These are phyloP conservation scores for Solidago caesia DNA, from an alignment of 129 eudicot species.

Conservation along the genomic window DNA sequence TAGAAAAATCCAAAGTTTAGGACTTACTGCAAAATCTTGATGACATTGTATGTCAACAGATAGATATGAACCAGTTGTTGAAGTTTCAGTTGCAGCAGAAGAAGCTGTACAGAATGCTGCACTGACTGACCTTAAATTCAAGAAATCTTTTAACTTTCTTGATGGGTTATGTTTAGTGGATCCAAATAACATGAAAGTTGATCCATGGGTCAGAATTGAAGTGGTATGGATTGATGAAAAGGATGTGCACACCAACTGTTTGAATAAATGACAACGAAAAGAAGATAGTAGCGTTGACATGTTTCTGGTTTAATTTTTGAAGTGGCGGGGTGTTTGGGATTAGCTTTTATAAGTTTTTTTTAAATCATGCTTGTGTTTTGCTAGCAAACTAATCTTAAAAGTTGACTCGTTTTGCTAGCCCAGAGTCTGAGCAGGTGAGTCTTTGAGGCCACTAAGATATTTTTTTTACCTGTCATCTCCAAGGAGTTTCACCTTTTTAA, in stretches of 20 bases:
- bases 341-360: too few relatives aligned
- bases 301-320: neutral
- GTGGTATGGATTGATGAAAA: constrained; percentile 18
- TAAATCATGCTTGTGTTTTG: too few relatives aligned
- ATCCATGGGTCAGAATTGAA: constrained; percentile 9
- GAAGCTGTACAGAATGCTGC: constrained; percentile 46
- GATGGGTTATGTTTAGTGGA: constrained; percentile 18
- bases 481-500: too few relatives aligned
- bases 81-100: constrained; percentile 18
- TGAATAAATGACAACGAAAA: constrained; percentile 66
- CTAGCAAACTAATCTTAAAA: too few relatives aligned
- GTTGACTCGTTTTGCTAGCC: too few relatives aligned
- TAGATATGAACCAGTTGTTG: constrained; percentile 43
- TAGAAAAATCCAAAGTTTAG: neutral
- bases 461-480: too few relatives aligned
- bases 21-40: constrained; percentile 61
- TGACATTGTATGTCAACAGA: constrained; percentile 61
- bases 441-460: too few relatives aligned
- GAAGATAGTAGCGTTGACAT: constrained; percentile 28
- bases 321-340: too few relatives aligned
- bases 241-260: constrained; percentile 54
- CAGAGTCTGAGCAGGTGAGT: too few relatives aligned
- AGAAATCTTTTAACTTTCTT: constrained; percentile 3
- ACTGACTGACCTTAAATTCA: constrained; percentile 20
- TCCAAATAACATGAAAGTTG: constrained; percentile 6